Evolutionary conservation across 2,329 filamentous ascomycete species (phyloP).

Genomic region (Magnaporthiopsis incrustans): DNA sequence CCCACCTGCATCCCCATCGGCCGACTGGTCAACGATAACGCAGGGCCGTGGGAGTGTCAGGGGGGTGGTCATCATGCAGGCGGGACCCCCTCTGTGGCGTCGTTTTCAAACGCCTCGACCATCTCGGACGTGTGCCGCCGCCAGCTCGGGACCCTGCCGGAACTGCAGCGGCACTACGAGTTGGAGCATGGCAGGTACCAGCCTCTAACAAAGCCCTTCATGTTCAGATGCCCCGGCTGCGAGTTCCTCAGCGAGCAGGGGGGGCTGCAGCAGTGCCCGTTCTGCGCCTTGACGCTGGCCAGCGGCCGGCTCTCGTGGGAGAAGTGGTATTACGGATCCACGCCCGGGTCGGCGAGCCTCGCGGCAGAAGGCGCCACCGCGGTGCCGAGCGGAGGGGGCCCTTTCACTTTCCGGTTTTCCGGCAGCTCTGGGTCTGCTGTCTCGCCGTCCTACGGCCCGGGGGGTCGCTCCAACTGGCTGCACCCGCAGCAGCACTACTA

Average conservation of each 20-base stretch:
- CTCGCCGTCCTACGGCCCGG: neutral
- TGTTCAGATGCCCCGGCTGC: neutral
- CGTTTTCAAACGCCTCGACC: neutral
- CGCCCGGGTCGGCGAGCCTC: neutral
- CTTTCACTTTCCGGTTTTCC: neutral
- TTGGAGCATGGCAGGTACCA: neutral
- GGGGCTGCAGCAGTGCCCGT: neutral
- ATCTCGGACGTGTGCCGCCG: neutral
- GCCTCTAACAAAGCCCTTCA: neutral
- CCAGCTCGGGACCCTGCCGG: neutral
- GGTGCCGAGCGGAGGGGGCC: neutral
- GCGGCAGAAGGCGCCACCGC: neutral
- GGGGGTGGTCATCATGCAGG: slow-evolving; percentile 9
- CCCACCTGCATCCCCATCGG: neutral
- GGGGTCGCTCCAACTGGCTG: neutral
- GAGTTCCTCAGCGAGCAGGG: neutral
- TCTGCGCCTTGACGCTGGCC: neutral
- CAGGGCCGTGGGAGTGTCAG: slow-evolving; percentile 8
- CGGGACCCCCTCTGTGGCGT: neutral
- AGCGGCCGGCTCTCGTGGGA: neutral
- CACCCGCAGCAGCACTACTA: neutral
- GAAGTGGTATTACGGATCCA: neutral
- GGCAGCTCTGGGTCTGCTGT: neutral
- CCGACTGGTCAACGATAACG: neutral
- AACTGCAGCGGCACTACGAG: neutral